Conservation (phyloP, 257 asterid genomes). For the Perilla frutescens region DNA sequence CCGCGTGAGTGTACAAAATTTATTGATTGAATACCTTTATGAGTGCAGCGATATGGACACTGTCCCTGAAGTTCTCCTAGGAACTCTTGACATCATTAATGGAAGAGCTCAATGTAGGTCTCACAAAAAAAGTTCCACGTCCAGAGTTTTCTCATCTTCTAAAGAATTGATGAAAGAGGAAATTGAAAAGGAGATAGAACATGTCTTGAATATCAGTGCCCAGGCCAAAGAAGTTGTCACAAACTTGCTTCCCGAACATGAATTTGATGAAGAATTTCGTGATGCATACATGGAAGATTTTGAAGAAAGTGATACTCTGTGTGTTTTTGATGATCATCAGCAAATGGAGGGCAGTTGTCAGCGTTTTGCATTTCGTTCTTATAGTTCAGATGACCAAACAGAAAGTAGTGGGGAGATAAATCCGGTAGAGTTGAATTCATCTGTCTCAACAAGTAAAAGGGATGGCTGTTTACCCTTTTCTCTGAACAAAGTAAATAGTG, state of each 20-base stretch:
- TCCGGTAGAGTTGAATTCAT: slow-evolving; percentile 40
- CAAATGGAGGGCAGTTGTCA: slow-evolving; percentile 27
- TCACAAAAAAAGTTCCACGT: slow-evolving; percentile 24
- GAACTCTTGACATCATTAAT: slow-evolving; percentile 57
- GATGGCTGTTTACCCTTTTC: slow-evolving; percentile 32
- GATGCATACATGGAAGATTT: slow-evolving; percentile 65
- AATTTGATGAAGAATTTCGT: slow-evolving; percentile 69
- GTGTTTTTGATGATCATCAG: slow-evolving; percentile 42
- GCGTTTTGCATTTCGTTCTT: slow-evolving; percentile 33
- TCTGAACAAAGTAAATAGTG: slow-evolving; percentile 26
- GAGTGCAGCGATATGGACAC: slow-evolving; percentile 79
- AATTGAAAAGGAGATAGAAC: slow-evolving; percentile 64
- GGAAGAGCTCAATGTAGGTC: slow-evolving; percentile 38
- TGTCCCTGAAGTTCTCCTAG: slow-evolving; percentile 58
- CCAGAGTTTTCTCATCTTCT: slow-evolving; percentile 31
- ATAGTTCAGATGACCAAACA: slow-evolving; percentile 37
- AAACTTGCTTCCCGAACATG: slow-evolving; percentile 54
- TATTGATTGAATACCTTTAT: slow-evolving; percentile 69
- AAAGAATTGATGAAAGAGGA: slow-evolving; percentile 45
- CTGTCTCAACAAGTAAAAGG: slow-evolving; percentile 27
- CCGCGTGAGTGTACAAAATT: slow-evolving; percentile 52
- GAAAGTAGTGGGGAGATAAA: slow-evolving; percentile 74
- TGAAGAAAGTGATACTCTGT: slow-evolving; percentile 43
- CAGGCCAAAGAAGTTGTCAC: slow-evolving; percentile 76
- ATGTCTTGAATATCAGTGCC: slow-evolving; percentile 68